phyloP scores from a whole-genome alignment of 805 yeast genomes.

The Brettanomyces sp. region DNA sequence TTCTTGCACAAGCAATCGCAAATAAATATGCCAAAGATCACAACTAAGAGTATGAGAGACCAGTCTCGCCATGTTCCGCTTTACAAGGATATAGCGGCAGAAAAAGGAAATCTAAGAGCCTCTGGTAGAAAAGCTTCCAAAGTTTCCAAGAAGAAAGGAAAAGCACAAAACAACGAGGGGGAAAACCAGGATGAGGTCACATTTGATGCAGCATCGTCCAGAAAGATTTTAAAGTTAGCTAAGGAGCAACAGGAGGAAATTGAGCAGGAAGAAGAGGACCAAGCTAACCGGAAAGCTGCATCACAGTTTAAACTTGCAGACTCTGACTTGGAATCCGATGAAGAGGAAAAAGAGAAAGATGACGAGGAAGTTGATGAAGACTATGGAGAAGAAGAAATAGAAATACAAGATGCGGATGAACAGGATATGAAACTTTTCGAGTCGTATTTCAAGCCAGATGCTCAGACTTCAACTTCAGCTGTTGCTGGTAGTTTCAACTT shows the following conservation, averaged over 20 bases:
- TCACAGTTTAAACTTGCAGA: slow-evolving; percentile 21
- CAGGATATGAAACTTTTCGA: slow-evolving; percentile 82
- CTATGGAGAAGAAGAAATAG: slow-evolving; percentile 31
- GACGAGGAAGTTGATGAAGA: slow-evolving; percentile 36
- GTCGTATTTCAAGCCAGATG: slow-evolving; percentile 43
- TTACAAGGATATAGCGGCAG: slow-evolving; percentile 66
- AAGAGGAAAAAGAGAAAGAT: slow-evolving; percentile 35
- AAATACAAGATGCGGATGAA: slow-evolving; percentile 58
- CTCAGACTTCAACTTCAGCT: background rate
- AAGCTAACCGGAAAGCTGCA: slow-evolving; percentile 15
- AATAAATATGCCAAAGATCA: slow-evolving; percentile 54
- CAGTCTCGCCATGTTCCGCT: slow-evolving; percentile 76
- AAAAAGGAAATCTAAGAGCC: slow-evolving; percentile 49
- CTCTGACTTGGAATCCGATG: slow-evolving; percentile 25
- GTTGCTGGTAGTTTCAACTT: slow-evolving; percentile 37
- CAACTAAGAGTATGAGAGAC: slow-evolving; percentile 39
- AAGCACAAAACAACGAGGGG: slow-evolving; percentile 27
- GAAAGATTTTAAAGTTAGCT: slow-evolving; percentile 83
- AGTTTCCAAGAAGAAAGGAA: slow-evolving; percentile 14
- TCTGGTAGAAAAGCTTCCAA: slow-evolving; percentile 2
- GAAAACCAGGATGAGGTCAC: slow-evolving; percentile 50
- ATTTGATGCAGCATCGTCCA: slow-evolving; percentile 73
- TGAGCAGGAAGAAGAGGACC: slow-evolving; percentile 50
- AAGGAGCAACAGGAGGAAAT: slow-evolving; percentile 88
- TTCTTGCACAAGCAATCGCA: too few species aligned